phyloP scores from a whole-genome alignment of 176 grass and related monocot genomes.

The Carex littledalei region DNA sequence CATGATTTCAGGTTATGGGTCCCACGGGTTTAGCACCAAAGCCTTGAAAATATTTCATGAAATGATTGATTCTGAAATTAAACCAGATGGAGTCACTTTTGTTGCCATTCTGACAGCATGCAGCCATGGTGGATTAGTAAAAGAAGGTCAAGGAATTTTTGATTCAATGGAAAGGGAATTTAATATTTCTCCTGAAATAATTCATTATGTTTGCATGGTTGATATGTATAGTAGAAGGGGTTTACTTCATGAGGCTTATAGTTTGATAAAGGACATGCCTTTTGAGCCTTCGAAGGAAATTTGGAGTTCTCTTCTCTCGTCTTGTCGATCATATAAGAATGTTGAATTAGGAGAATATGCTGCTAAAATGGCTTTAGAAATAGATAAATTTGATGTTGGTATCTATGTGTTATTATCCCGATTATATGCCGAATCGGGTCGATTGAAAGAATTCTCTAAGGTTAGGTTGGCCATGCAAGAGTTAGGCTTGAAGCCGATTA shows the following conservation, averaged over 20 bases:
- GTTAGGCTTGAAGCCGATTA: constrained; percentile 43
- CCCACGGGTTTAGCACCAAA: constrained; percentile 36
- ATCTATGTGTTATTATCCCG: constrained; percentile 62
- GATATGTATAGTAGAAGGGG: constrained; percentile 63
- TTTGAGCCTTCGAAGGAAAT: constrained; percentile 50
- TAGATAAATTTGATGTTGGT: constrained; percentile 54
- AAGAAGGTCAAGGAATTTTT: constrained; percentile 38
- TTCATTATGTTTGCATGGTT: constrained; percentile 78
- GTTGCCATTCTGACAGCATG: constrained; percentile 68
- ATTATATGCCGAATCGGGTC: constrained; percentile 42
- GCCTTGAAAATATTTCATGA: constrained; percentile 35
- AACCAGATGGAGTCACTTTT: constrained; percentile 50
- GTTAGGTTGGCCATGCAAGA: constrained; percentile 58
- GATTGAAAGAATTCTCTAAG: constrained; percentile 45
- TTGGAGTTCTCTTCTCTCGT: constrained; percentile 53
- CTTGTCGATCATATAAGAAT: constrained; percentile 47
- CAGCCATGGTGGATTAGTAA: constrained; percentile 48
- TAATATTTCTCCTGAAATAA: constrained; percentile 42
- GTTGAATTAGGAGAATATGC: constrained; percentile 42
- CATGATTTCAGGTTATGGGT: constrained; percentile 60
- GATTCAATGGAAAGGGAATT: constrained; percentile 29
- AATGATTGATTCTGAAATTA: constrained; percentile 44
- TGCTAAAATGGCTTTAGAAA: constrained; percentile 46
- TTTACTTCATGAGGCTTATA: constrained; percentile 52
- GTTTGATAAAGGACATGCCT: constrained; percentile 66